phyloP scores from a whole-genome alignment of 2,329 filamentous ascomycete genomes.

The Fusarium stilboides region DNA sequence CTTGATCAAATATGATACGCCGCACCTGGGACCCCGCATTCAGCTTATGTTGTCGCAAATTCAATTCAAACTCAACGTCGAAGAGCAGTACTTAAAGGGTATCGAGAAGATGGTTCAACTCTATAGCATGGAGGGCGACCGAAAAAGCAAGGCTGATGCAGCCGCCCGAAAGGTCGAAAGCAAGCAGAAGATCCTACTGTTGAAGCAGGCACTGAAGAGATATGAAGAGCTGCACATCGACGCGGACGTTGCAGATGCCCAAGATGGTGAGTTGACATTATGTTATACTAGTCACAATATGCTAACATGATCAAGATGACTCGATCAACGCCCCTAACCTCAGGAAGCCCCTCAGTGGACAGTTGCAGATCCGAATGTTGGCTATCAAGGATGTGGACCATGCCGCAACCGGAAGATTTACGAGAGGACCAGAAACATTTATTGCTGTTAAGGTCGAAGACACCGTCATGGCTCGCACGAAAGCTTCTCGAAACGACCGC shows the following conservation, averaged over 20 bases:
- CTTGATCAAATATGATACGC: constrained; percentile 98
- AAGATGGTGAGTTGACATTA: constrained; percentile 76
- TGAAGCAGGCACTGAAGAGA: constrained; percentile 95
- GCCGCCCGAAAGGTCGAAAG: constrained; percentile 92
- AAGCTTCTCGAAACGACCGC: constrained; percentile 85
- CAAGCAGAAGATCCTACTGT: constrained; percentile 95
- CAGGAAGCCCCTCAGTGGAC: constrained; percentile 94
- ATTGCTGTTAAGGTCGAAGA: constrained; percentile 98
- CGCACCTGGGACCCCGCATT: constrained; percentile 94
- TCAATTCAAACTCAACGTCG: constrained; percentile 98
- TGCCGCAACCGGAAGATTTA: constrained; percentile 85
- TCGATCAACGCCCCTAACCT: constrained; percentile 96
- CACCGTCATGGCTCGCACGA: constrained; percentile 89
- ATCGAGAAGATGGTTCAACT: constrained; percentile 99
- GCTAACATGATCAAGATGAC: constrained; percentile 75
- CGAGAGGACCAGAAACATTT: constrained; percentile 93
- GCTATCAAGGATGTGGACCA: constrained; percentile 96
- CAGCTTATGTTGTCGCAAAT: constrained; percentile 99
- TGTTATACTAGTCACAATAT: constrained; percentile 24
- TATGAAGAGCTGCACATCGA: constrained; percentile 98
- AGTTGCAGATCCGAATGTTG: constrained; percentile 87
- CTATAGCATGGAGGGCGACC: constrained; percentile 96
- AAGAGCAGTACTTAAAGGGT: constrained; percentile 98
- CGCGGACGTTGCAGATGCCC: constrained; percentile 82
- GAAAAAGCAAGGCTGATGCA: constrained; percentile 94